Evolutionary conservation across 148 eudicot species (phyloP).

Genomic region (Camellia sinensis): DNA sequence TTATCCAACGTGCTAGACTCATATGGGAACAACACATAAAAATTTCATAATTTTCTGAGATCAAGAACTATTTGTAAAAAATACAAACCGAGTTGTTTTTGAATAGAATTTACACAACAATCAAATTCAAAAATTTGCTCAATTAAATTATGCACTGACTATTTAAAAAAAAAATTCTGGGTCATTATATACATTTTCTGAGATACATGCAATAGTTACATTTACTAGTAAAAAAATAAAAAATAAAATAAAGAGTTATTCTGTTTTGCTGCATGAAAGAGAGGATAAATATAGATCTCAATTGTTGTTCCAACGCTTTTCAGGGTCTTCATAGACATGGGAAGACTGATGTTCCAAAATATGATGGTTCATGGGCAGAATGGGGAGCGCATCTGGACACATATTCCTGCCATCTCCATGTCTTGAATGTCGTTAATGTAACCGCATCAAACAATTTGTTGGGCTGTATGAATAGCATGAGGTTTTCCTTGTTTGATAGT

Average conservation of each 20-base stretch:
- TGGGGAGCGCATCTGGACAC: conserved; percentile 78
- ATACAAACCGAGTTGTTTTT: too few species aligned
- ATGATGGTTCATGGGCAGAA: conserved; percentile 97
- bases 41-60: too few species aligned
- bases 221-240: too few species aligned
- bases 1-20: too few species aligned
- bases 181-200: too few species aligned
- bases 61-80: too few species aligned
- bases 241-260: too few species aligned
- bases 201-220: neutral
- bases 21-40: too few species aligned
- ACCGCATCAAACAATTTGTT: neutral
- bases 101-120: too few species aligned
- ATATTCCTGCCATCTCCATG: conserved; percentile 34
- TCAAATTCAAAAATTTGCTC: too few species aligned
- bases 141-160: too few species aligned
- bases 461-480: neutral
- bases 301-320: neutral
- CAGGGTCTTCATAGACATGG: conserved; percentile 95
- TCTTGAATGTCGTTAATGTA: conserved; percentile 16
- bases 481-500: conserved; percentile 3
- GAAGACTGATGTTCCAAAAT: conserved; percentile 74
- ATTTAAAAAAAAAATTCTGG: too few species aligned
- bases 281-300: neutral
- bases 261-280: neutral